phyloP scores from a whole-genome alignment of 2,329 filamentous ascomycete species.

The Pyrenophora tritici-repentis region DNA sequence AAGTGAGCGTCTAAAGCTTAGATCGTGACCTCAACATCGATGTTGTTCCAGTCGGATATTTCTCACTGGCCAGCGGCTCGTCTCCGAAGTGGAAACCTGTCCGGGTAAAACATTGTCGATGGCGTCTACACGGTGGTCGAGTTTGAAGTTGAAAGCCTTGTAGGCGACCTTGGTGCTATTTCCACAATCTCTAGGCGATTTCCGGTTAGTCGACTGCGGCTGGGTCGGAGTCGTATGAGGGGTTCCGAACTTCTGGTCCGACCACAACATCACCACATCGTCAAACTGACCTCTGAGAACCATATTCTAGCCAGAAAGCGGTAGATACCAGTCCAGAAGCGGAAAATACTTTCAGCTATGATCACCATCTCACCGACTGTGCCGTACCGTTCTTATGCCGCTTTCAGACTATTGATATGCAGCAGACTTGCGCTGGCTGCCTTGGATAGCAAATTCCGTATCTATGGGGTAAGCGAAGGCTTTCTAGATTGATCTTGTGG shows the following conservation, averaged over 20 bases:
- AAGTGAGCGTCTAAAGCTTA: background rate
- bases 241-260: conserved; percentile 31
- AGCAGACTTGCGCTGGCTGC: conserved; percentile 8
- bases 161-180: conserved; percentile 18
- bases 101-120: conserved; percentile 5
- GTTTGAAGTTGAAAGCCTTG: conserved; percentile 22
- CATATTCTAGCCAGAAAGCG: background rate
- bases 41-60: conserved; percentile 7
- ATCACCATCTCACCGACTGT: background rate
- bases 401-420: conserved; percentile 17
- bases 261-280: conserved; percentile 21
- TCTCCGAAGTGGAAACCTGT: background rate
- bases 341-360: conserved; percentile 1
- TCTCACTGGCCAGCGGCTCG: conserved; percentile 15
- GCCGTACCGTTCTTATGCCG: conserved; percentile 10
- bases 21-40: conserved; percentile 6
- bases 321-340: conserved; percentile 1
- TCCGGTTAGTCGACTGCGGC: conserved; percentile 16
- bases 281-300: conserved; percentile 15
- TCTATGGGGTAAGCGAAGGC: background rate
- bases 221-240: conserved; percentile 32
- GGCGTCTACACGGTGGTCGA: background rate
- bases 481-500: background rate
- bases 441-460: conserved; percentile 2
- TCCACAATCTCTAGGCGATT: conserved; percentile 14